Base-by-base conservation (phyloP, 257 asterid genomes). In the Capsicum chinense region DNA sequence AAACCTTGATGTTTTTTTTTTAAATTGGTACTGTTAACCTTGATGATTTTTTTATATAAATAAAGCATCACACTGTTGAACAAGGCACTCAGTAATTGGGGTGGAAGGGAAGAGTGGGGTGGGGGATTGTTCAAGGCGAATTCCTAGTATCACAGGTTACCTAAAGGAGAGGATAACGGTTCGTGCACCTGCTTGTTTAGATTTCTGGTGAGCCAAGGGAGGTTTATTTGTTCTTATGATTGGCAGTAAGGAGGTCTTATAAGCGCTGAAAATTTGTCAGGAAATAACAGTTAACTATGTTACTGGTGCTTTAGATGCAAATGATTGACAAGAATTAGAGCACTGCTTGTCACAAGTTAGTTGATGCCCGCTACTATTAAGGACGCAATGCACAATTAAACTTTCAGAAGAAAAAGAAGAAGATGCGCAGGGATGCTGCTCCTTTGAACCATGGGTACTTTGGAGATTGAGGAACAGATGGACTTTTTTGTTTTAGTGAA, bases 241-340 rank as follows among this genome's bases (percentile, higher is more conserved):
- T 71, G 39, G n/a, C 56, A n/a, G 56, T n/a, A 71, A 71, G 58
- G 37, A n/a, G 58, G 80, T 57, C 9, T 62, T 47, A 26, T n/a
- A 14, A 47, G 19, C 0, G 37, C 58, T 21, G 9, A 42, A 42
- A 70, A 70, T 66, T 10, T 66, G 33, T 9, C 35, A 0, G 56
- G 16, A 5, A 12, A 44, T n/a, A 47, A 70, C 14, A 48, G 37
- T n/a, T 60, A n/a, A 9, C n/a, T 47, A 44, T 11, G 11, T 47
- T 73, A n/a, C 80, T 73, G 19, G n/a, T 73, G 58, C 59, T 73
- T n/a, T 44, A 73, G 19, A 62, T 48, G 80, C 80, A 47, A 73
- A 73, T 5, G 39, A 42, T 47, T 73, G 80, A 73, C 79, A 19
- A 47, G 80, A 44, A 47, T 73, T 47, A n/a, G 17, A 17, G 80